Conservation (phyloP, 2,329 filamentous ascomycete species). For the Fusarium ramigenum region DNA sequence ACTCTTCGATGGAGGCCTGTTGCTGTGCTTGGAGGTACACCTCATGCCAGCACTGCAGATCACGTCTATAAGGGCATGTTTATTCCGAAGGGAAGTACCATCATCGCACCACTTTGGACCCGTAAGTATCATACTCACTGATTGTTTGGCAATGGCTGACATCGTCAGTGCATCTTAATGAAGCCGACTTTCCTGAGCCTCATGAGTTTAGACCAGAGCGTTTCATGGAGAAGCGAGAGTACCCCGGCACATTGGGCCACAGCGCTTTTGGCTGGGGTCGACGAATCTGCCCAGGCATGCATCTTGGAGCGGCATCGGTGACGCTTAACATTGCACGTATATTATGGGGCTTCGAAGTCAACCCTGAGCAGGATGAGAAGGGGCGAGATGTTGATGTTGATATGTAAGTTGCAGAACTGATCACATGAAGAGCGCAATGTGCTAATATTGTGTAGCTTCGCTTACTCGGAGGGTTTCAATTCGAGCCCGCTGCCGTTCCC, state of each 20-base stretch:
- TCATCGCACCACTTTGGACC: constrained; percentile 55
- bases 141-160: rapidly evolving
- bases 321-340: constrained; percentile 57
- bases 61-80: constrained; percentile 55
- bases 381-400: constrained; percentile 49
- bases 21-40: constrained; percentile 54
- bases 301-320: constrained; percentile 62
- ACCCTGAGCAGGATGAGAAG: constrained; percentile 43
- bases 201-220: constrained; percentile 51
- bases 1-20: constrained; percentile 54
- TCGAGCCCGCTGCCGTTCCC: constrained; percentile 53
- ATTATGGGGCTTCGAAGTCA: constrained; percentile 63
- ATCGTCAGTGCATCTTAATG: constrained; percentile 50
- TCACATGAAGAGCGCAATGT: too few relatives aligned
- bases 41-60: constrained; percentile 57
- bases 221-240: constrained; percentile 47
- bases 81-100: constrained; percentile 54
- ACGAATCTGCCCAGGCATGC: constrained; percentile 55
- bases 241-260: constrained; percentile 50
- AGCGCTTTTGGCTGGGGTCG: constrained; percentile 55
- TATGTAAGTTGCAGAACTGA: constrained; percentile 44
- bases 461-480: constrained; percentile 55
- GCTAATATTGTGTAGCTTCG: constrained; percentile 46
- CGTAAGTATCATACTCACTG: constrained; percentile 41
- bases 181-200: constrained; percentile 53